Conservation (phyloP, 2,329 filamentous ascomycete genomes). For the Colletotrichum neosansevieriae region DNA sequence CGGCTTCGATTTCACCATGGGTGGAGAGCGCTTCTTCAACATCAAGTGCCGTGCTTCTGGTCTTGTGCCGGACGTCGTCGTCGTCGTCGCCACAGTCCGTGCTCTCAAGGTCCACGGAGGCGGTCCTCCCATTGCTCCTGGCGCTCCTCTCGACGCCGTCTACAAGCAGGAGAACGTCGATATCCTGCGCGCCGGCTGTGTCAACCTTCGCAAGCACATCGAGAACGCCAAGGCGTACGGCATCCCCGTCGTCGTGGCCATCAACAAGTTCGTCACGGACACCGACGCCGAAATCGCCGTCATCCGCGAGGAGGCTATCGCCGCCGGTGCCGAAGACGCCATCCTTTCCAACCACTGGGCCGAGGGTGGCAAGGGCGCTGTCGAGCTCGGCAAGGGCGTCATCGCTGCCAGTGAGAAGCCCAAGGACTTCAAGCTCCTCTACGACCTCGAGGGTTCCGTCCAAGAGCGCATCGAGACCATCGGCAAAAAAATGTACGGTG, state of each 20-base stretch:
- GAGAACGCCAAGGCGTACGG: constrained; percentile 89
- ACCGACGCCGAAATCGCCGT: constrained; percentile 92
- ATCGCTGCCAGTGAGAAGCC: constrained; percentile 85
- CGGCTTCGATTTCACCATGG: constrained; percentile 99
- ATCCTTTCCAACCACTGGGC: constrained; percentile 97
- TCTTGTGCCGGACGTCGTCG: constrained; percentile 90
- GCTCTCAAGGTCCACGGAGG: constrained; percentile 98
- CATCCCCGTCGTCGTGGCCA: constrained; percentile 93
- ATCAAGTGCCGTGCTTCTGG: constrained; percentile 98
- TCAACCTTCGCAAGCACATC: constrained; percentile 97
- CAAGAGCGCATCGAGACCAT: constrained; percentile 93
- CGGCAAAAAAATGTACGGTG: constrained; percentile 94
- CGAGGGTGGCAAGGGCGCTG: constrained; percentile 89
- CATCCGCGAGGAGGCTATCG: constrained; percentile 89
- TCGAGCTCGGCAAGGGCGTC: constrained; percentile 89
- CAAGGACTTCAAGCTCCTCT: constrained; percentile 90
- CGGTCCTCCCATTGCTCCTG: constrained; percentile 91
- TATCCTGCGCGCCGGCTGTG: constrained; percentile 86
- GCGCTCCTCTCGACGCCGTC: constrained; percentile 84
- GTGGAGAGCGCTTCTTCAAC: constrained; percentile 99
- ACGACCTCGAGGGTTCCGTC: constrained; percentile 81
- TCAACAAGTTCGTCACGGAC: constrained; percentile 96
- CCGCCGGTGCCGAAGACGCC: constrained; percentile 93
- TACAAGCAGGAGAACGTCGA: constrained; percentile 96
- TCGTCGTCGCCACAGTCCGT: constrained; percentile 94